Evolutionary conservation across 208 protist genomes (phyloP).

Genomic region (Leishmania guyanensis): DNA sequence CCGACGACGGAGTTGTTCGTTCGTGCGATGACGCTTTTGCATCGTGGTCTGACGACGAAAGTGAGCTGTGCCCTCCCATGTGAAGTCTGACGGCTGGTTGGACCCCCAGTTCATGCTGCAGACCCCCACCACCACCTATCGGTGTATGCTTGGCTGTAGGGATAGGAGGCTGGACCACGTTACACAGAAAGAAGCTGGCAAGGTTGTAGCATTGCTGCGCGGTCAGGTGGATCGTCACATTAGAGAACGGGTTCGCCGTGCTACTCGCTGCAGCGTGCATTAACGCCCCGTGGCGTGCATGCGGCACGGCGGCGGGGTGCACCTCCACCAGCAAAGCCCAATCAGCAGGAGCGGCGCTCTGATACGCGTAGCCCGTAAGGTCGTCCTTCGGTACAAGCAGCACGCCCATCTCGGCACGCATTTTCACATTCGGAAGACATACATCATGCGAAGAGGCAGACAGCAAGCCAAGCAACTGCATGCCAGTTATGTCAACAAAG

Average conservation of each 20-base stretch:
- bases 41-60: not conserved
- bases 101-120: not conserved
- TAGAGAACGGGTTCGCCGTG: not conserved
- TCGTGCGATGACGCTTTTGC: too few relatives aligned
- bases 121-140: not conserved
- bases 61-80: not conserved
- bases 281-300: not conserved
- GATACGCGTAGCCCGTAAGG: conserved; percentile 21
- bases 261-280: not conserved
- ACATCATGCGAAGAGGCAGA: not conserved
- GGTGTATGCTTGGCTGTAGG: not conserved
- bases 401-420: conserved; percentile 17
- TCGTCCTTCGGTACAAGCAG: conserved; percentile 27
- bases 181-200: conserved; percentile 7
- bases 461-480: conserved; percentile 14
- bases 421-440: conserved; percentile 23
- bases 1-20: not conserved
- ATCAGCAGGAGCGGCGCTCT: conserved; percentile 7
- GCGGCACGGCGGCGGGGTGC: conserved; percentile 1
- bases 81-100: not conserved
- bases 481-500: conserved; percentile 9
- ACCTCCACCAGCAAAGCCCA: conserved; percentile 14
- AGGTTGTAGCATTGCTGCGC: conserved; percentile 15
- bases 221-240: conserved; percentile 6
- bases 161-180: conserved; percentile 15